Percentiles rank a stretch among this genome's conserved stretches.
Evolutionary conservation across 192 early-diverging fungal species (phyloP).

Genomic region (Rhizophagus sp.): DNA sequence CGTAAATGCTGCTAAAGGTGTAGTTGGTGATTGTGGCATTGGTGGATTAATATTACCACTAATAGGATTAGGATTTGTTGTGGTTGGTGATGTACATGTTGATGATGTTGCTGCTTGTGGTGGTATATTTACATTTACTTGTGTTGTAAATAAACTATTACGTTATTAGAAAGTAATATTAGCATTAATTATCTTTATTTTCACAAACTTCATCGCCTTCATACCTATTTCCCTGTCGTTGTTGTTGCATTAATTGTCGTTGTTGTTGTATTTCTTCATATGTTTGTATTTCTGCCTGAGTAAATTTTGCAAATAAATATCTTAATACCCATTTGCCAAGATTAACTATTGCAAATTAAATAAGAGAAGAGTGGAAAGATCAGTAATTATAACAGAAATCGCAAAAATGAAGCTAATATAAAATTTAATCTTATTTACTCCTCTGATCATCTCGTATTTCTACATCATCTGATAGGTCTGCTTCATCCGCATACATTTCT

Average conservation of each 20-base stretch:
- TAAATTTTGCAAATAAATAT: slow-evolving; percentile 67
- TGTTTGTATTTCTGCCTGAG: slow-evolving; percentile 49
- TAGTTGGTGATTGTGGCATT: slow-evolving; percentile 21
- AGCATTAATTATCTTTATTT: neutral
- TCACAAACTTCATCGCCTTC: neutral
- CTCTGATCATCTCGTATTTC: slow-evolving; percentile 67
- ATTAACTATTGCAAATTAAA: slow-evolving; percentile 56
- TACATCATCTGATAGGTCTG: slow-evolving; percentile 46
- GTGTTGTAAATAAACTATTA: neutral
- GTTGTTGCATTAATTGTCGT: neutral
- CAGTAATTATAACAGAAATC: neutral
- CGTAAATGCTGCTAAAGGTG: slow-evolving; percentile 29
- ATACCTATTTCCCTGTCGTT: neutral
- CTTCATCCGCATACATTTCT: slow-evolving; percentile 90
- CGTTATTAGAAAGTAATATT: neutral
- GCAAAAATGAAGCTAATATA: neutral
- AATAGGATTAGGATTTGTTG: neutral
- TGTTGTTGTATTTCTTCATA: slow-evolving; percentile 43
- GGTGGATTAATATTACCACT: neutral
- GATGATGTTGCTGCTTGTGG: neutral
- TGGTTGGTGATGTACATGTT: neutral
- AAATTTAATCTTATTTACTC: slow-evolving; percentile 55
- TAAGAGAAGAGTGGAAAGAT: neutral
- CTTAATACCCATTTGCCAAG: slow-evolving; percentile 83
- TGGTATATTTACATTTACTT: neutral